phyloP scores from a whole-genome alignment of 2,329 filamentous ascomycete species.

The Chrysoporthe deuterocubensis region DNA sequence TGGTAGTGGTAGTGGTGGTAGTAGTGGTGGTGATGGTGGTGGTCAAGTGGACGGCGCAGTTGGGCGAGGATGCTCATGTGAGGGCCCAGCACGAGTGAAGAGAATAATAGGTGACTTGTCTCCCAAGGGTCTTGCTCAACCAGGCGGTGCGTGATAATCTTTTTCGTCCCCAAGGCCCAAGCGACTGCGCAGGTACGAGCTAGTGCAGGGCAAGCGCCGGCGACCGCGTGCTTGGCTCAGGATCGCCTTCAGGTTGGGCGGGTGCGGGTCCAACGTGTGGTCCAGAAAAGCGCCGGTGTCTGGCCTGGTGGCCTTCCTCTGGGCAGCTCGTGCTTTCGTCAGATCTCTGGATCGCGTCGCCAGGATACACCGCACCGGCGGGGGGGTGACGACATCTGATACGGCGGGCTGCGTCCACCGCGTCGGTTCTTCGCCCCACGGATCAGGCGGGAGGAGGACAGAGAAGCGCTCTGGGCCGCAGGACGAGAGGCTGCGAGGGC shows the following conservation, averaged over 20 bases:
- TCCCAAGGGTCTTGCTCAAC: background rate
- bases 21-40: background rate
- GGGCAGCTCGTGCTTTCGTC: background rate
- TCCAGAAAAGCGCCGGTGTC: slow-evolving; percentile 5
- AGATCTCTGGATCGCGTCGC: background rate
- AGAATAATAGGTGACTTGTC: slow-evolving; percentile 1
- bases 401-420: background rate
- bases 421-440: background rate
- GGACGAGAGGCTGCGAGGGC: slow-evolving; percentile 28
- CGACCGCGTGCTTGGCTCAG: background rate
- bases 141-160: background rate
- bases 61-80: background rate
- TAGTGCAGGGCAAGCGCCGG: slow-evolving; percentile 5
- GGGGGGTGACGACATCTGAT: slow-evolving; percentile 4
- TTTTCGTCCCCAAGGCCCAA: background rate
- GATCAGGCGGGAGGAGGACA: background rate
- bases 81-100: slow-evolving; percentile 1
- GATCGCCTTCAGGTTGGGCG: background rate
- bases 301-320: background rate
- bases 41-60: background rate
- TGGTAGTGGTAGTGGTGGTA: background rate
- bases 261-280: slow-evolving; percentile 10
- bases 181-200: background rate
- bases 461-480: background rate
- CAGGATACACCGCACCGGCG: background rate